Evolutionary conservation across 306 rosid species (phyloP), one percentile per base, ranked within the genome.

Genomic region (Cucumis hystrix): DNA sequence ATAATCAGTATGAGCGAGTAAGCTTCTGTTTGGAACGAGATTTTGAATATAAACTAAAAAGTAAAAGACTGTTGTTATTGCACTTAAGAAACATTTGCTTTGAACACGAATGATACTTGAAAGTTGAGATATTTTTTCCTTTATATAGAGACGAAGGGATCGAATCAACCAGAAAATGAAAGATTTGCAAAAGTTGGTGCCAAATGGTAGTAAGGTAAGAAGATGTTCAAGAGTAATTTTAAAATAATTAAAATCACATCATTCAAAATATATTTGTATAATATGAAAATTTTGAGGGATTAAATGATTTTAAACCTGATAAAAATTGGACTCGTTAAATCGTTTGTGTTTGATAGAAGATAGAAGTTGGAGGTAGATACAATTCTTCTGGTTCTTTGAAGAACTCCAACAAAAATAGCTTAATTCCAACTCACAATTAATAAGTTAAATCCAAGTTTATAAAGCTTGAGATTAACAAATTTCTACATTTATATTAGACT

Each of bases 161-260:
- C 82, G 81, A 79, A 84, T 87, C 60, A 87, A 84, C 80, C 82
- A 87, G 82, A 87, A 33, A 78, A 60, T 87, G 85, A 84, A 87
- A 79, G 83, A 83, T 35, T 73, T 87, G 78, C 88, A 87, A 84
- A 80, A 56, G 72, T 81, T 87, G 83, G 90, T 87, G 78, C 90
- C 90, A 25, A 83, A 87, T 70, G 85, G 88, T 6, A 82, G 69
- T 57, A 84, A 83, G 90, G 90, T 87, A 33, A 33, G 37, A 33
- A 3, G 4, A 33, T 33, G 37, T 33, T 33, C 3, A 28, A 28
- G 30, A 28, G 30, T 28, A 28, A 28, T 28, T 28, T 3, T 28
- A 1, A 28, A 28, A 28, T 28, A 28, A 28, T 28, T 28, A 28
- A 28, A 28, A 28, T 28, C 30, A 2, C 3, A 1, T 28, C 0